Percentiles rank a stretch among this genome's conserved stretches.
Conservation (phyloP, 164 flowering plant genomes). For the Tetrastigma voinierianum region DNA sequence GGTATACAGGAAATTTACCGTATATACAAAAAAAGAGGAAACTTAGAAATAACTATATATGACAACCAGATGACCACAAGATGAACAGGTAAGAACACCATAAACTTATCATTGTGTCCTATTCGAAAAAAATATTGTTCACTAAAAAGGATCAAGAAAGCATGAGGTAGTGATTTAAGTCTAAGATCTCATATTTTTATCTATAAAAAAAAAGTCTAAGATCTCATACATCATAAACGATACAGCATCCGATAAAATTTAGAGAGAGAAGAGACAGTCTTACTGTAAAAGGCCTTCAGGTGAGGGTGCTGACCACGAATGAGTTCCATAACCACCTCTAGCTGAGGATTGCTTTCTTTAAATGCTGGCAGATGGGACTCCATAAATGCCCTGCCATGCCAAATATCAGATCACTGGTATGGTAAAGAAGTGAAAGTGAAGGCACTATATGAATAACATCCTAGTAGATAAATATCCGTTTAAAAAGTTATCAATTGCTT, state of each 20-base stretch:
- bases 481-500: not conserved
- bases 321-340: conserved; percentile 79
- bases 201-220: no score
- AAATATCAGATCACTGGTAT: not conserved
- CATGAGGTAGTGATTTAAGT: no score
- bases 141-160: no score
- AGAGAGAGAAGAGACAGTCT: conserved; percentile 27
- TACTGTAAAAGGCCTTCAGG: conserved; percentile 77
- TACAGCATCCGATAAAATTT: no score
- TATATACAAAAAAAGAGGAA: no score
- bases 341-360: conserved; percentile 74
- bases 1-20: no score
- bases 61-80: no score
- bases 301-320: conserved; percentile 92
- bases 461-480: not conserved
- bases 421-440: not conserved
- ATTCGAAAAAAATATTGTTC: no score
- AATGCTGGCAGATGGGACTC: conserved; percentile 72
- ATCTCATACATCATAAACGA: not conserved
- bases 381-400: conserved; percentile 76
- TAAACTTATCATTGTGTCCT: no score
- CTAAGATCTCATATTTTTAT: no score
- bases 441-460: not conserved
- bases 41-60: no score
- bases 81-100: no score